phyloP scores from a whole-genome alignment of 78 protist species.

The Emiliania huxleyi region DNA sequence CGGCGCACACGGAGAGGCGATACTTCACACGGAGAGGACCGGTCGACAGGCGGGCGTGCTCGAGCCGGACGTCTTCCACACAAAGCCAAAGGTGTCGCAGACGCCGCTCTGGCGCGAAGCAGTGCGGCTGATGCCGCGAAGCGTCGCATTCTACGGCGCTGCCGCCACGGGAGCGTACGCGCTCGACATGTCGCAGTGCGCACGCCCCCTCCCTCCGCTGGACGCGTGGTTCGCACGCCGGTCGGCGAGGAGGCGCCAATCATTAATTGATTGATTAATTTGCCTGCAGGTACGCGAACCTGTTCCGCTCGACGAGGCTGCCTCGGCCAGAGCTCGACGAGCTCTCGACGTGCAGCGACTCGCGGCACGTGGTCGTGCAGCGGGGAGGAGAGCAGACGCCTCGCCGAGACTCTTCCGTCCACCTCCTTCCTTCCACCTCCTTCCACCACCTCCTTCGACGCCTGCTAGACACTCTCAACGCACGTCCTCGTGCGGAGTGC shows the following conservation, averaged over 20 bases:
- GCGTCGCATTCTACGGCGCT: constrained; percentile 14
- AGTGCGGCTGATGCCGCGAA: not conserved
- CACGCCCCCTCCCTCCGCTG: no score
- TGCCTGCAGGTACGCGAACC: constrained; percentile 6
- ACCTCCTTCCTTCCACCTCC: no score
- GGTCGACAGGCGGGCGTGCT: not conserved
- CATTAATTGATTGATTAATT: no score
- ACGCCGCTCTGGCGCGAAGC: not conserved
- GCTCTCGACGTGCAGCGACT: not conserved
- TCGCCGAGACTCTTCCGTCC: no score
- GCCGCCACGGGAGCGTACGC: constrained; percentile 32
- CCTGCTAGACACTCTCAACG: no score
- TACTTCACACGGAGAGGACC: no score
- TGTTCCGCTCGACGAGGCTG: constrained; percentile 33
- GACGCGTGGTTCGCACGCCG: no score
- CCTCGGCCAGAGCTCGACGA: not conserved
- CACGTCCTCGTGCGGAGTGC: no score
- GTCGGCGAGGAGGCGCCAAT: no score
- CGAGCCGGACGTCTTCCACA: constrained; percentile 46
- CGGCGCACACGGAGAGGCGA: constrained; percentile 29
- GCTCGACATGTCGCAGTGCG: constrained; percentile 47
- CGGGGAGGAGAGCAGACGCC: no score
- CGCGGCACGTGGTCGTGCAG: not conserved
- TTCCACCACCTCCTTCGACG: no score
- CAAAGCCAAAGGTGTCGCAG: not conserved